These are phyloP conservation scores for Carex sylvatica DNA, from an alignment of 202 grass and related monocot species.

Conservation along the genomic window DNA sequence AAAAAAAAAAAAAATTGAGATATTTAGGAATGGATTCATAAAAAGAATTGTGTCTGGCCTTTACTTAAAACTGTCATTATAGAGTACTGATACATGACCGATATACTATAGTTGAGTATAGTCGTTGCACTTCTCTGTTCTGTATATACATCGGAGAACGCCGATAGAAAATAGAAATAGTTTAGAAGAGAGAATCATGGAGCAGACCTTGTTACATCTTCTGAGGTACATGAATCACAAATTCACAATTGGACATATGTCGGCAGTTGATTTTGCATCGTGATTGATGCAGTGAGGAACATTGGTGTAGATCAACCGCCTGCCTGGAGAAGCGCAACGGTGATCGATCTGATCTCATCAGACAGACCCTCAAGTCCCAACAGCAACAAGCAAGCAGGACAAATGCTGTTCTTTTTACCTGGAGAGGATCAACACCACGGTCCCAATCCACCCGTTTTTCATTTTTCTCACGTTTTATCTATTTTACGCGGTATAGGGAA, in stretches of 20 bases:
- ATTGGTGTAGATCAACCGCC: neutral
- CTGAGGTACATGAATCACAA: neutral
- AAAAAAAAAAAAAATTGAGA: no score
- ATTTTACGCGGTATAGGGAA: constrained; percentile 8
- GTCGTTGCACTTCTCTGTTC: no score
- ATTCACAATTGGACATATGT: neutral
- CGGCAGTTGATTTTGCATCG: neutral
- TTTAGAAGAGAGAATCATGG: no score
- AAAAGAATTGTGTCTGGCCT: no score
- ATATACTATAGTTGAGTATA: no score
- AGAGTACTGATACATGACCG: no score
- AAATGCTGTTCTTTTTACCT: neutral
- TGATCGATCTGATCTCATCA: neutral
- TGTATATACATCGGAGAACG: no score
- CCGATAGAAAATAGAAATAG: no score
- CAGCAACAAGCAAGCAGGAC: neutral
- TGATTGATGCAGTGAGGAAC: neutral
- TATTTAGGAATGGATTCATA: no score
- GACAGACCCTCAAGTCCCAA: neutral
- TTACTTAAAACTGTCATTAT: no score
- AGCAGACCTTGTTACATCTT: no score
- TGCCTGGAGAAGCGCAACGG: neutral
- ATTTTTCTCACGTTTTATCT: neutral
- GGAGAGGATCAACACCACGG: neutral
- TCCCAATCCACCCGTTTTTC: neutral